These are phyloP conservation scores for Thraustotheca clavata DNA, from an alignment of 352 stramenopile species.

Conservation along the genomic window DNA sequence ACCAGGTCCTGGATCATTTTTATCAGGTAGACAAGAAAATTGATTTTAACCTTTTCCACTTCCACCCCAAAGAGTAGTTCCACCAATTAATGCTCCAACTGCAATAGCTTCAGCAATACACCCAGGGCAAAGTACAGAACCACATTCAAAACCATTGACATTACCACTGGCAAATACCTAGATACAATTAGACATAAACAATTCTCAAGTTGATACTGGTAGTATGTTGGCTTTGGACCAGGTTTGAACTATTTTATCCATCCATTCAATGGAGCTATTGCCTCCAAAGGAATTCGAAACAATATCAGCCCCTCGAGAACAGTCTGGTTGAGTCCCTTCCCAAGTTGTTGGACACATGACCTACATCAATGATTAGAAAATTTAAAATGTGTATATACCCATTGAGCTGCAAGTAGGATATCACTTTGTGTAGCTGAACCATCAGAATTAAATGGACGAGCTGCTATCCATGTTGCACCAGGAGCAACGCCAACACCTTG, in stretches of 20 bases:
- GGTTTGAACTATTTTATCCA: conserved; percentile 10
- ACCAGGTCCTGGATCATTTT: conserved; percentile 8
- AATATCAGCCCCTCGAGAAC: conserved; percentile 46
- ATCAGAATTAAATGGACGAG: conserved; percentile 49
- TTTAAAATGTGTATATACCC: conserved; percentile 26
- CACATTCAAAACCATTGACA: conserved; percentile 62
- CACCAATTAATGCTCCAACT: conserved; percentile 51
- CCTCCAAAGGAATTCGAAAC: conserved; percentile 63
- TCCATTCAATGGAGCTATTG: conserved; percentile 23
- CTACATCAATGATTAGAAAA: background rate
- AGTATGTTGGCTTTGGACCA: conserved; percentile 6
- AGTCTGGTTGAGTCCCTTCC: conserved; percentile 38
- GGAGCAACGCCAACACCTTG: conserved; percentile 54
- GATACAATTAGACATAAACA: background rate
- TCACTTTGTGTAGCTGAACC: conserved; percentile 56
- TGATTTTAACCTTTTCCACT: conserved; percentile 57
- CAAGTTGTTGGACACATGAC: conserved; percentile 42
- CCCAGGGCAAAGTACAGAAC: conserved; percentile 57
- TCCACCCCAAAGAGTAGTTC: conserved; percentile 49
- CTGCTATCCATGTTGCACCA: conserved; percentile 55
- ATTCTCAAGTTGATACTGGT: background rate
- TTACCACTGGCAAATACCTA: conserved; percentile 59
- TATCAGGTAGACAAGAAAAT: background rate
- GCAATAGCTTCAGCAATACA: conserved; percentile 43
- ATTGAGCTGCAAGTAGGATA: conserved; percentile 55